A percentile compares a stretch with the other conserved stretches of the same genome.
Conservation (phyloP, 2,329 filamentous ascomycete species). For the Pseudophaeomoniella oleicola region DNA sequence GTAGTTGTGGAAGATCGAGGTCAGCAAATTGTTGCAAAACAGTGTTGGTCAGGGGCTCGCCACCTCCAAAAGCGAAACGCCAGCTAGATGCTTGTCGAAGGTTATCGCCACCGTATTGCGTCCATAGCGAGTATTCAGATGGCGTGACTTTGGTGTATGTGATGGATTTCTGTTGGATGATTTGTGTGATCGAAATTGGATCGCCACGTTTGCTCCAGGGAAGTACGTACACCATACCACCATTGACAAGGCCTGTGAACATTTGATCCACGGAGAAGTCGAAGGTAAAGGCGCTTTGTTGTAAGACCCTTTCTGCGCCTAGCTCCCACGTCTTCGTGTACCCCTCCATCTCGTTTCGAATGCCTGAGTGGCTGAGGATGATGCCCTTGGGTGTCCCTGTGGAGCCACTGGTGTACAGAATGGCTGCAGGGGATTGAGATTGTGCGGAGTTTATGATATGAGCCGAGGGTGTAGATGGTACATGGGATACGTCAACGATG, state of each 20-base stretch:
- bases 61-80: conserved; percentile 9
- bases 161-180: conserved; percentile 9
- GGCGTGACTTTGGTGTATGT: conserved; percentile 12
- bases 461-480: conserved; percentile 1
- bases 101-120: conserved; percentile 7
- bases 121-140: conserved; percentile 10
- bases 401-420: conserved; percentile 20
- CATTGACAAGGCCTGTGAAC: conserved; percentile 8
- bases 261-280: conserved; percentile 10
- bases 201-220: conserved; percentile 8
- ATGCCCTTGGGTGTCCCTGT: conserved; percentile 28
- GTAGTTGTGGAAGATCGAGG: conserved; percentile 7
- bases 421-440: conserved; percentile 17
- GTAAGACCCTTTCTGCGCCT: conserved; percentile 4
- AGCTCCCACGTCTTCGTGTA: conserved; percentile 4
- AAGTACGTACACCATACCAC: conserved; percentile 9
- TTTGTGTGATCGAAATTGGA: conserved; percentile 7
- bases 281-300: conserved; percentile 10
- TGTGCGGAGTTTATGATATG: conserved; percentile 6
- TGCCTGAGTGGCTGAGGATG: conserved; percentile 12
- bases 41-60: conserved; percentile 7
- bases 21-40: conserved; percentile 5
- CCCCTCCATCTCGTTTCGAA: conserved; percentile 13
- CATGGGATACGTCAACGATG: conserved; percentile 20
- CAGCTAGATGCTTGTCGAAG: conserved; percentile 7